Conservation (phyloP, 2,329 filamentous ascomycete genomes). For the Rhynchosporium graminicola region DNA sequence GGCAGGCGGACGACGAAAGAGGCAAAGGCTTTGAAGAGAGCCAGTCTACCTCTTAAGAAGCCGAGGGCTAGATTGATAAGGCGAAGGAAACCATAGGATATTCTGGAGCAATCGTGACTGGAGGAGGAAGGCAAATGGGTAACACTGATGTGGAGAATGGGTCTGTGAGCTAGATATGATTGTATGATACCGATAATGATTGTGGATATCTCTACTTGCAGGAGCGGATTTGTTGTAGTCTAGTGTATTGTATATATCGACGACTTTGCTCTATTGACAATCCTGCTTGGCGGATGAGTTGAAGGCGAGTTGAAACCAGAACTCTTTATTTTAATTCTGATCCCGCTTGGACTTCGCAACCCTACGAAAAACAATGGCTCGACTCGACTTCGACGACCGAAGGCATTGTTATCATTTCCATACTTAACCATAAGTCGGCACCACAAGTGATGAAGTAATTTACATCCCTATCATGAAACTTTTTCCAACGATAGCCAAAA, state of each 20-base stretch:
- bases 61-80: slow-evolving; percentile 15
- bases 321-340: no score
- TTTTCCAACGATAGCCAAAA: no score
- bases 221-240: neutral
- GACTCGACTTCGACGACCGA: no score
- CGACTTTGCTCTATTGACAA: neutral
- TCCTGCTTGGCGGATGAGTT: no score
- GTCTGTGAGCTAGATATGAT: neutral
- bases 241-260: slow-evolving; percentile 9
- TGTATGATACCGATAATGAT: slow-evolving; percentile 6
- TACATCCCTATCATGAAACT: no score
- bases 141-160: no score
- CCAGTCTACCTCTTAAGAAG: slow-evolving; percentile 20
- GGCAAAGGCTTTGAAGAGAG: slow-evolving; percentile 38
- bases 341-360: no score
- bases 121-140: neutral
- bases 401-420: no score
- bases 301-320: no score
- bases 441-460: no score
- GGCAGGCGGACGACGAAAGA: slow-evolving; percentile 65
- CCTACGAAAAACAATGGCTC: no score
- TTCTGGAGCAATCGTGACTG: neutral
- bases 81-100: neutral
- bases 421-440: no score
- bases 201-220: slow-evolving; percentile 10